These are phyloP conservation scores for Cladophialophora exuberans DNA, from an alignment of 2,329 filamentous ascomycete species.

Conservation along the genomic window DNA sequence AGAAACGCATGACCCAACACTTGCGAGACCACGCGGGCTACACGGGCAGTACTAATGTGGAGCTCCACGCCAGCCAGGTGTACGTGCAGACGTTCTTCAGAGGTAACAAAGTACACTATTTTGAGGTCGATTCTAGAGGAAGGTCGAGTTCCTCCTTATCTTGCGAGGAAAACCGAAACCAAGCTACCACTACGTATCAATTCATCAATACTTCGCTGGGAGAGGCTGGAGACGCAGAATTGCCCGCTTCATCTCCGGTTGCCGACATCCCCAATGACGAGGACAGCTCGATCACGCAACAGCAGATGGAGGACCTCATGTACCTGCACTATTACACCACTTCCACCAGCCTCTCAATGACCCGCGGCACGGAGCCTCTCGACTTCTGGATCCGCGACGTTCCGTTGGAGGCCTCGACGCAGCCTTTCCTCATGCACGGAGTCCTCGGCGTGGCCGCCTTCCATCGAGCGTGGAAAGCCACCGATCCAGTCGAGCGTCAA, in stretches of 20 bases:
- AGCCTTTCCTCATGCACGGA: conserved; percentile 37
- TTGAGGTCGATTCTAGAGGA: conserved; percentile 37
- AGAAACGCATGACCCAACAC: conserved; percentile 42
- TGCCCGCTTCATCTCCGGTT: not conserved
- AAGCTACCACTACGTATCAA: not conserved
- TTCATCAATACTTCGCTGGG: not conserved
- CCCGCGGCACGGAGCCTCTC: conserved; percentile 9
- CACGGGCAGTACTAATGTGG: conserved; percentile 6
- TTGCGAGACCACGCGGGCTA: conserved; percentile 36
- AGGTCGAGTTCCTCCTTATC: not conserved
- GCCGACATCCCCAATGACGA: not conserved
- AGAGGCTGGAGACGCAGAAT: not conserved
- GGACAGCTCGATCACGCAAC: conserved; percentile 2
- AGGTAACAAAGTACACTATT: conserved; percentile 44
- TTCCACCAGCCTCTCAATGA: conserved; percentile 30
- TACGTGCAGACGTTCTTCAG: conserved; percentile 45
- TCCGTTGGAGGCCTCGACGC: conserved; percentile 29
- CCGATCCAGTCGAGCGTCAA: conserved; percentile 3
- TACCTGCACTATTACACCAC: conserved; percentile 37
- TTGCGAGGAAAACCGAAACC: not conserved
- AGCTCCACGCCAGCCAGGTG: conserved; percentile 27
- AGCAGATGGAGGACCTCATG: conserved; percentile 33
- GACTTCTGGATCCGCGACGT: conserved; percentile 32
- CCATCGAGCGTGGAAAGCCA: conserved; percentile 27
- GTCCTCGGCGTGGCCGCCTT: conserved; percentile 34